Conservation (phyloP, 768 basidiomycete species). For the Crucibulum laeve region DNA sequence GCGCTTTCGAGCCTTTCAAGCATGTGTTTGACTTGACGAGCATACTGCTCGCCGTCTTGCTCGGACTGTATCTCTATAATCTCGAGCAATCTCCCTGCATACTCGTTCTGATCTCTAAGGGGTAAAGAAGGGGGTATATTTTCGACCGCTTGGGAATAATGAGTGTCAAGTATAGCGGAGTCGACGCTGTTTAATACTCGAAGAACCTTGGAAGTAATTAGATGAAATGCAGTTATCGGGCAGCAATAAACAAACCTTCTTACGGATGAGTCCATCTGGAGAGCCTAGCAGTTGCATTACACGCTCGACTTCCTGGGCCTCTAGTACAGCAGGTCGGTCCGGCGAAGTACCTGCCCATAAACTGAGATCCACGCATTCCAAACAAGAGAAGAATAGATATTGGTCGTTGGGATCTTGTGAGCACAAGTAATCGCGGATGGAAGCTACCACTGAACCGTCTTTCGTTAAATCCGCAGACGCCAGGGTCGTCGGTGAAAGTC, state of each 20-base stretch:
- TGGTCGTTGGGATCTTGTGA: conserved; percentile 56
- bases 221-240: background rate
- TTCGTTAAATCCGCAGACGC: conserved; percentile 19
- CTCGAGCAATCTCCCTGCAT: conserved; percentile 44
- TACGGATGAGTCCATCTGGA: conserved; percentile 52
- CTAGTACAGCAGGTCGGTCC: conserved; percentile 48
- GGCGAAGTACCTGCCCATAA: conserved; percentile 66
- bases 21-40: conserved; percentile 40
- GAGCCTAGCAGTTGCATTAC: conserved; percentile 68
- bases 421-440: conserved; percentile 53
- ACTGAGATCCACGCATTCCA: conserved; percentile 51
- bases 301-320: conserved; percentile 69
- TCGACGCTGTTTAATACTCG: conserved; percentile 57
- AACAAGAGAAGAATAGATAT: conserved; percentile 63
- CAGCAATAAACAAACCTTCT: conserved; percentile 29
- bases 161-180: conserved; percentile 47
- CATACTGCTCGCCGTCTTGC: conserved; percentile 58
- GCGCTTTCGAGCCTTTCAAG: conserved; percentile 32
- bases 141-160: conserved; percentile 42
- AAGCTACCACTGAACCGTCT: conserved; percentile 31
- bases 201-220: conserved; percentile 46
- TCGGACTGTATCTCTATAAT: conserved; percentile 40
- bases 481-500: conserved; percentile 20
- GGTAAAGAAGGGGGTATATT: conserved; percentile 27
- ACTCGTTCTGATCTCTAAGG: conserved; percentile 34